phyloP scores from a whole-genome alignment of 352 stramenopile species.

The Phytophthora sp. region DNA sequence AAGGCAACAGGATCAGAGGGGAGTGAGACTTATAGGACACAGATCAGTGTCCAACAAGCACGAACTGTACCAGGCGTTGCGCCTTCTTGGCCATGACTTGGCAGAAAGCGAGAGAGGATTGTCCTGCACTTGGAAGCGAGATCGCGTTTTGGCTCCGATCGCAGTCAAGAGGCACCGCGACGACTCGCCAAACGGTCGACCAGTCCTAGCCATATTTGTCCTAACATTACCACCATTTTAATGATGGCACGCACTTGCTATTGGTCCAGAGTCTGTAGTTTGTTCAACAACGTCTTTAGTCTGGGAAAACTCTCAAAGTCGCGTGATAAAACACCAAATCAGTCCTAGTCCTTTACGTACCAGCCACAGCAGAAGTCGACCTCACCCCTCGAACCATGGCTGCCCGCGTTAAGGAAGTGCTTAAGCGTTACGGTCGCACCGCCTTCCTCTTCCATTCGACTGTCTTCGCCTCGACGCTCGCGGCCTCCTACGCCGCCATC shows the following conservation, averaged over 20 bases:
- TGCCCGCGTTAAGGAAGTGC: conserved; percentile 73
- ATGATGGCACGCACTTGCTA: no score
- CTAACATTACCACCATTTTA: no score
- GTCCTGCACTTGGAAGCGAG: conserved; percentile 9
- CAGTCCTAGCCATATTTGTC: no score
- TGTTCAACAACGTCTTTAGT: no score
- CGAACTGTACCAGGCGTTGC: conserved; percentile 28
- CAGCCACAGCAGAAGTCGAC: background rate
- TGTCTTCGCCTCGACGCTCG: conserved; percentile 95
- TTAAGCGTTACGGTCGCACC: conserved; percentile 95
- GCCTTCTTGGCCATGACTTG: conserved; percentile 36
- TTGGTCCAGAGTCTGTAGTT: no score
- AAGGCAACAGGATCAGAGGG: no score
- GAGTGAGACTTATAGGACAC: background rate
- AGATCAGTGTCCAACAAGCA: background rate
- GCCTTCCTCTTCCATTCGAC: conserved; percentile 93
- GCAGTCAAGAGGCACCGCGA: conserved; percentile 9
- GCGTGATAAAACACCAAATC: no score
- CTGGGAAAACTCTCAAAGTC: conserved; percentile 22
- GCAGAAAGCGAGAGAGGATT: background rate
- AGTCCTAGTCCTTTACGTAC: no score
- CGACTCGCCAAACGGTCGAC: conserved; percentile 16
- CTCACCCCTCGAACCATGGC: conserved; percentile 45
- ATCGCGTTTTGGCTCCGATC: conserved; percentile 1
- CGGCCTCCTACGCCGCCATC: conserved; percentile 77